Conservation (phyloP, 192 early-diverging fungal species). For the Rhizophagus clarus region DNA sequence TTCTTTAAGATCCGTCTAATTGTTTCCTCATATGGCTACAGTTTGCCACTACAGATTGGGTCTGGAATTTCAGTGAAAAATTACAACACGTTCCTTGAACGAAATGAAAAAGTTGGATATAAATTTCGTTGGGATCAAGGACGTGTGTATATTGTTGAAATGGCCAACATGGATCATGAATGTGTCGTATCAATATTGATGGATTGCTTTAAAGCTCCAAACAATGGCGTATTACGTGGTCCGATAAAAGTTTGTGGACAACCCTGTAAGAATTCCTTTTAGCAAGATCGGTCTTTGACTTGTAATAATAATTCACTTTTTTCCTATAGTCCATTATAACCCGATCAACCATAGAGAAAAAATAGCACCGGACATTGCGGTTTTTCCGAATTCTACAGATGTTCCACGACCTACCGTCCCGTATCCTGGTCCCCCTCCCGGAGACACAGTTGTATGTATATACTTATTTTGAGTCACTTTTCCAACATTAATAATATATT, state of each 20-base stretch:
- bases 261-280: not conserved
- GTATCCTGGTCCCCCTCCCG: too few relatives aligned
- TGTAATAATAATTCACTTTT: not conserved
- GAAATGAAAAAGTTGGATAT: not conserved
- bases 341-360: too few relatives aligned
- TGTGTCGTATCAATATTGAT: not conserved
- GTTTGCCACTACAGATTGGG: not conserved
- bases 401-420: too few relatives aligned
- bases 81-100: not conserved
- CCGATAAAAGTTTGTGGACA: not conserved
- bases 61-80: not conserved
- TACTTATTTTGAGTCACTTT: too few relatives aligned
- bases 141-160: not conserved
- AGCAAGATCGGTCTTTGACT: not conserved
- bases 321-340: too few relatives aligned
- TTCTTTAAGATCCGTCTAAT: not conserved
- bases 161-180: not conserved
- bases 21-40: not conserved
- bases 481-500: too few relatives aligned
- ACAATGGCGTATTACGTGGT: not conserved
- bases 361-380: too few relatives aligned
- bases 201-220: not conserved
- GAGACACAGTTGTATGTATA: too few relatives aligned
- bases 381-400: too few relatives aligned
- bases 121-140: not conserved